These are phyloP conservation scores for Guadua angustifolia DNA, from an alignment of 176 grass and related monocot species.

Conservation along the genomic window DNA sequence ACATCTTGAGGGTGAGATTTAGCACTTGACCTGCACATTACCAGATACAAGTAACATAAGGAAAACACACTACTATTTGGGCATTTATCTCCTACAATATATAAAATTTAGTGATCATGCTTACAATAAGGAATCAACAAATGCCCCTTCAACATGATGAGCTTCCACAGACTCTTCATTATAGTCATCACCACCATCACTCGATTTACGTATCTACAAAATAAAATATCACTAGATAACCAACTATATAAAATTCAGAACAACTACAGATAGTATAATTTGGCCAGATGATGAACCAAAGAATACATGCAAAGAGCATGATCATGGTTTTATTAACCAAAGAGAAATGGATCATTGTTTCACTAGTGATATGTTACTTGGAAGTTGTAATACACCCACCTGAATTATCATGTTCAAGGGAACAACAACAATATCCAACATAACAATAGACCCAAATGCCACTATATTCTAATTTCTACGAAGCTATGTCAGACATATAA, in stretches of 20 bases:
- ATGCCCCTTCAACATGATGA: conserved; percentile 90
- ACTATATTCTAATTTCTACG: conserved; percentile 25
- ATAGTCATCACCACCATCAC: conserved; percentile 59
- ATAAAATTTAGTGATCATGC: conserved; percentile 34
- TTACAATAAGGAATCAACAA: conserved; percentile 91
- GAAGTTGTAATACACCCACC: neutral
- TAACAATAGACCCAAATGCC: neutral
- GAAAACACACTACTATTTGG: conserved; percentile 1
- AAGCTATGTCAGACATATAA: conserved; percentile 16
- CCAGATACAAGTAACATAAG: conserved; percentile 29
- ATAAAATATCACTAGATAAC: conserved; percentile 40
- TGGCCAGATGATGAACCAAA: conserved; percentile 20
- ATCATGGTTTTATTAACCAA: conserved; percentile 6
- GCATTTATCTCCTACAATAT: conserved; percentile 30
- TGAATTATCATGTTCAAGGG: neutral
- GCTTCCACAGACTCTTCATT: conserved; percentile 76
- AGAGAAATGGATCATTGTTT: neutral
- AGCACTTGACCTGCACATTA: conserved; percentile 67
- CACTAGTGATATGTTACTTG: neutral
- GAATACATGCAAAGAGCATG: neutral
- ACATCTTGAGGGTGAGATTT: conserved; percentile 96
- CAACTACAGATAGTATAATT: conserved; percentile 31
- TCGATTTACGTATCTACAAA: conserved; percentile 72
- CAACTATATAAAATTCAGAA: conserved; percentile 41
- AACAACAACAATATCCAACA: conserved; percentile 28